A percentile compares a stretch with the other conserved stretches of the same genome.
Conservation (phyloP, 139 green algal genomes). For the Medakamo hakoo region DNA sequence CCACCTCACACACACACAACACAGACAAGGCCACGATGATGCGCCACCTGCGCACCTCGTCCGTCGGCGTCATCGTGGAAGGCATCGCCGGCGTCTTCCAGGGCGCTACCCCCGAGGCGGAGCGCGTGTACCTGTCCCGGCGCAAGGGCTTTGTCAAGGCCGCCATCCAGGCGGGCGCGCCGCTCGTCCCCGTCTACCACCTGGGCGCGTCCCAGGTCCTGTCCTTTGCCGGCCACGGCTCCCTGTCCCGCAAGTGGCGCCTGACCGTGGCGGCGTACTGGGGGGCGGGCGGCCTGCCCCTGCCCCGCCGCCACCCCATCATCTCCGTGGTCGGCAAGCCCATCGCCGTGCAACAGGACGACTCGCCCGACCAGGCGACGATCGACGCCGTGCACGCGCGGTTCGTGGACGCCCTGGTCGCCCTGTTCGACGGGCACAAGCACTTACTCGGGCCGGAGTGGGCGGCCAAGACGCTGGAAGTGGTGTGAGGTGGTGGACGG, state of each 20-base stretch:
- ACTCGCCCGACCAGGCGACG: too few species aligned
- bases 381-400: not conserved
- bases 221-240: not conserved
- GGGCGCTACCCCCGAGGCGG: not conserved
- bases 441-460: not conserved
- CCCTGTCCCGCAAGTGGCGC: not conserved
- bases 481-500: too few species aligned
- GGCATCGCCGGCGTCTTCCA: not conserved
- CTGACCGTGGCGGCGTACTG: not conserved
- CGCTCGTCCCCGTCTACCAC: constrained; percentile 14
- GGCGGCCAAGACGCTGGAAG: not conserved
- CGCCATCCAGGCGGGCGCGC: constrained; percentile 10
- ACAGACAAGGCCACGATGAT: not conserved
- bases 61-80: not conserved
- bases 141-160: constrained; percentile 18
- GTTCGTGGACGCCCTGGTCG: not conserved
- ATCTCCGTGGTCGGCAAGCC: not conserved
- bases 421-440: not conserved
- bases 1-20: too few species aligned
- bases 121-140: constrained; percentile 1
- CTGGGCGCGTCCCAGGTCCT: constrained; percentile 13
- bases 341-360: not conserved
- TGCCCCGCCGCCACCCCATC: not conserved
- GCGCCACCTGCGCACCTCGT: not conserved
- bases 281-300: not conserved